Base-by-base conservation (phyloP, 2,329 filamentous ascomycete species). In the Hymenoscyphus repandus region DNA sequence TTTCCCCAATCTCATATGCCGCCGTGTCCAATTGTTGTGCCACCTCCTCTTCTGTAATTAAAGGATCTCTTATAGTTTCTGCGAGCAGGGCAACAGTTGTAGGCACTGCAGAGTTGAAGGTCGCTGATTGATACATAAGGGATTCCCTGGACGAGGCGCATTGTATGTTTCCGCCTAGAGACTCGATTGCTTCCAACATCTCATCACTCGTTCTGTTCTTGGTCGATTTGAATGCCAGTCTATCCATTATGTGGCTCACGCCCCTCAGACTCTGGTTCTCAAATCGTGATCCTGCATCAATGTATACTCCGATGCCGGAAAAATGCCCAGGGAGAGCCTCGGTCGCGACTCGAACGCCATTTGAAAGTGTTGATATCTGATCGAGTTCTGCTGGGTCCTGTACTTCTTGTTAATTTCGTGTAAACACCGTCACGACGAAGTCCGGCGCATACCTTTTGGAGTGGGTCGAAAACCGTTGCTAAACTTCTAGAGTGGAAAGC, bases 101-200 rank as follows among this genome's bases (percentile, higher is more conserved):
- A 6, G 88, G 85, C 7, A 99, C 90, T 15, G 90, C 86, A 22
- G 85, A 86, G 74, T 99, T 99, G 80, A 99, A 99, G 30, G 91
- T 96, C 22, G 93, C 93, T 1, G 90, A 89, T 70, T 99, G 93
- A 74, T 99, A 99, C 93, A 99, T 99, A 72, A 99, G 81, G 50
- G 90, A 90, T 71, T 99, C 93, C 58, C 93, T 80, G 1, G 90
- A 95, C 1, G 91, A 96, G 10, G 92, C 91, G 72, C 93, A 99
- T 72, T 97, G 91, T 53, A 99, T 92, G 68, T 96, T 96, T 31
- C 93, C 93, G 33, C 93, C 93, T 2, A 99, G 75, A 0, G 84
- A 85, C 70, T 97, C 93, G 32, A 96, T 79, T 32, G 84, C 77
- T 69, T 96, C 90, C 17, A 96, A 75, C 83, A 97, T 93, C 60